phyloP scores from a whole-genome alignment of 805 yeast genomes.

The Ogataea nonfermentans region DNA sequence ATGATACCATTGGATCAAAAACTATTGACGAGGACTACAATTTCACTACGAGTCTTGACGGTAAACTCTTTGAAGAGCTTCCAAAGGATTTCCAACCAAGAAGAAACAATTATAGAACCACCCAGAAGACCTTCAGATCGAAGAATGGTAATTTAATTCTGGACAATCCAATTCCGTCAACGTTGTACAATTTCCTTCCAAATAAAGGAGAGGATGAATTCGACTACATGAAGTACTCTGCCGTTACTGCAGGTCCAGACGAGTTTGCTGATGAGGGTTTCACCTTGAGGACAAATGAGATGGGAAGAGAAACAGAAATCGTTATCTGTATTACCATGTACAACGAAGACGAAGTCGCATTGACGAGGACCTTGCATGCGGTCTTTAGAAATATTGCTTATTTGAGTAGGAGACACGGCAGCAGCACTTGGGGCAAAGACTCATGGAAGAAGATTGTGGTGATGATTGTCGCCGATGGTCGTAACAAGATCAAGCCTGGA shows the following conservation, averaged over 20 bases:
- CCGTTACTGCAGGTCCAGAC: slow-evolving; percentile 92
- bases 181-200: slow-evolving; percentile 79
- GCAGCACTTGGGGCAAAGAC: slow-evolving; percentile 92
- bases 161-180: slow-evolving; percentile 93
- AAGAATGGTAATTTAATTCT: slow-evolving; percentile 81
- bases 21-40: slow-evolving; percentile 21
- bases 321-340: slow-evolving; percentile 95
- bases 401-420: slow-evolving; percentile 73
- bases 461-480: slow-evolving; percentile 88
- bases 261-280: slow-evolving; percentile 78
- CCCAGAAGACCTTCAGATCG: slow-evolving; percentile 65
- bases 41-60: slow-evolving; percentile 29
- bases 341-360: slow-evolving; percentile 86
- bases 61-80: slow-evolving; percentile 32
- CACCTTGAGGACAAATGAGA: slow-evolving; percentile 79
- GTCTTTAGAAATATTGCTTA: slow-evolving; percentile 92
- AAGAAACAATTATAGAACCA: slow-evolving; percentile 35
- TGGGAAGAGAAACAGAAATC: slow-evolving; percentile 87
- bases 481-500: slow-evolving; percentile 81
- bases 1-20: slow-evolving; percentile 20
- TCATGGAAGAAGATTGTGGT: slow-evolving; percentile 98
- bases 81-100: slow-evolving; percentile 37
- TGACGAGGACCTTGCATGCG: slow-evolving; percentile 92
- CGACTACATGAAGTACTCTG: slow-evolving; percentile 94
- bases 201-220: slow-evolving; percentile 89